Percentiles rank a stretch among this genome's conserved stretches.
These are phyloP conservation scores for Termitomyces sp. DNA, from an alignment of 768 basidiomycete genomes.

Conservation along the genomic window DNA sequence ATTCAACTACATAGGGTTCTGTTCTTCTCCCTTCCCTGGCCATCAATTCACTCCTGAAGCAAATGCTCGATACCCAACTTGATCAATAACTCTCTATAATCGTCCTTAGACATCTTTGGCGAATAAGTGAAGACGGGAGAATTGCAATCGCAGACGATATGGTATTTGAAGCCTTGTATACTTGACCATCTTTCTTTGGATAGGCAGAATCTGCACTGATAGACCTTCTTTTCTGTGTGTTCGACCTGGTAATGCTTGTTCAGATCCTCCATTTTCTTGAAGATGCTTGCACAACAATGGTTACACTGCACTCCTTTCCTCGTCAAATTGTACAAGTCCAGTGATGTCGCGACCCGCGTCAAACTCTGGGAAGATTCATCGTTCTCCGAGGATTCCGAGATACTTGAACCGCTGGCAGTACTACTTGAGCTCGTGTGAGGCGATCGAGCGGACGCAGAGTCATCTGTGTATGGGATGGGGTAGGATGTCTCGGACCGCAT, in stretches of 20 bases:
- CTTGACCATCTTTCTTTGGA: not conserved
- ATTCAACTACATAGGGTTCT: not conserved
- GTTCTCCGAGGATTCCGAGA: not conserved
- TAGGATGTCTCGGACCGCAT: not conserved
- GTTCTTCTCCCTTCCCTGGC: not conserved
- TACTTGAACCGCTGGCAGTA: not conserved
- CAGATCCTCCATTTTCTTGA: not conserved
- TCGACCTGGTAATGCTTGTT: not conserved
- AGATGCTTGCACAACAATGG: not conserved
- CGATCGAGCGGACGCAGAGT: not conserved
- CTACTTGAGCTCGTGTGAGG: not conserved
- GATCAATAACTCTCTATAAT: not conserved
- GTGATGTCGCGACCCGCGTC: not conserved
- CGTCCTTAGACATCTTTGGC: not conserved
- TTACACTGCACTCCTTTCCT: not conserved
- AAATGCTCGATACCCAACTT: too few species aligned
- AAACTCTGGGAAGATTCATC: not conserved
- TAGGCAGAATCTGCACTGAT: not conserved
- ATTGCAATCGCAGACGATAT: not conserved
- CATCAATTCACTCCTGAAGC: not conserved
- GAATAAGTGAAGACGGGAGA: not conserved
- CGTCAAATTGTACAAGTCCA: not conserved
- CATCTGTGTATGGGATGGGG: too few species aligned
- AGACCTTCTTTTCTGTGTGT: not conserved
- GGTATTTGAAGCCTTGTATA: not conserved